Evolutionary conservation across 768 basidiomycete species (phyloP).

Genomic region (Candolleomyces eurysporus): DNA sequence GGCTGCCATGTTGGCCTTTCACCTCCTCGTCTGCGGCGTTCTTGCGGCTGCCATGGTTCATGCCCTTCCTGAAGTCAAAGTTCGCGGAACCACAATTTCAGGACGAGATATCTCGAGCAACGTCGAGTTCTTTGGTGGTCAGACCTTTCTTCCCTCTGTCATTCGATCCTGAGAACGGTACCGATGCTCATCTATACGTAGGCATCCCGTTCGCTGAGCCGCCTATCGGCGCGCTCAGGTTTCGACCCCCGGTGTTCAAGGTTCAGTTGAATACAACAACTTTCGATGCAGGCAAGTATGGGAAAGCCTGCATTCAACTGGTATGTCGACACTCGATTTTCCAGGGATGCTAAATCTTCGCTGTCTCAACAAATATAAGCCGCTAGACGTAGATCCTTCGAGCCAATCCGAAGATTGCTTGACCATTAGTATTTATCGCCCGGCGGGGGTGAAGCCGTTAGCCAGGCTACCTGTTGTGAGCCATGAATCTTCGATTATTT

Average conservation of each 20-base stretch:
- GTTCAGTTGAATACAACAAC: constrained; percentile 28
- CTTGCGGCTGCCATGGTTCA: not conserved
- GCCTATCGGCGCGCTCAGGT: constrained; percentile 47
- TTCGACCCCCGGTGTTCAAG: constrained; percentile 45
- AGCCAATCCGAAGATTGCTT: constrained; percentile 56
- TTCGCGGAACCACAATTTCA: constrained; percentile 35
- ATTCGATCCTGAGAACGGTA: no score
- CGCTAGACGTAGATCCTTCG: not conserved
- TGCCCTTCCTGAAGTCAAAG: constrained; percentile 33
- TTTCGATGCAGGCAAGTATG: constrained; percentile 48
- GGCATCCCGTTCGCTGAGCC: constrained; percentile 57
- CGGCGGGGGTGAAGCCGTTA: constrained; percentile 28
- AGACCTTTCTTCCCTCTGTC: no score
- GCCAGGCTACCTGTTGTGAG: constrained; percentile 39
- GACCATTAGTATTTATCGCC: constrained; percentile 56
- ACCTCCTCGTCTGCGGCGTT: no score
- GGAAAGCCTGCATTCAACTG: constrained; percentile 47
- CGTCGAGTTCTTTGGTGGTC: no score
- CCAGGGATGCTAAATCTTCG: not conserved
- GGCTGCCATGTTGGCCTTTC: no score
- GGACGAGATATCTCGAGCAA: not conserved
- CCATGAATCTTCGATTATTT: not conserved
- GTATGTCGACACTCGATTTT: constrained; percentile 20
- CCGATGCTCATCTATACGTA: constrained; percentile 9
- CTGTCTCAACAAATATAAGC: not conserved